Evolutionary conservation across 2,329 filamentous ascomycete species (phyloP).

Genomic region (Aspergillus tubingensis): DNA sequence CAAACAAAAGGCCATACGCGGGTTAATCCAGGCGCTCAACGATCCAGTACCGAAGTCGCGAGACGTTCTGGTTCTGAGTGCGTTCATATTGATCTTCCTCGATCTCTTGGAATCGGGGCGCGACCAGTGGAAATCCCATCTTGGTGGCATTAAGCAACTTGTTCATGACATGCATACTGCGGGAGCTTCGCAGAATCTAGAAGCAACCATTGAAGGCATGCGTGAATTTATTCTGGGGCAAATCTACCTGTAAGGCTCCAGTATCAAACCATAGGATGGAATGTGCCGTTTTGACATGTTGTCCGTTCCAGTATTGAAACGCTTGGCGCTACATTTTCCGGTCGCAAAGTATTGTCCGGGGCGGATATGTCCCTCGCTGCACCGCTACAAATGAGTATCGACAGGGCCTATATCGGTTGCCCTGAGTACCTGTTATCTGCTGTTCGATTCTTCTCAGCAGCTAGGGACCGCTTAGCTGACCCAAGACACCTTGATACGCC

Average conservation of each 20-base stretch:
- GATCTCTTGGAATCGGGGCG: constrained; percentile 23
- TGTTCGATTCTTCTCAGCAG: constrained; percentile 14
- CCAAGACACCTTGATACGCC: background rate
- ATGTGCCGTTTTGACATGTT: background rate
- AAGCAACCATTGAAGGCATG: constrained; percentile 1
- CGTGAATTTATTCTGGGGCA: constrained; percentile 1
- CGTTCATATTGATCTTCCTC: constrained; percentile 23
- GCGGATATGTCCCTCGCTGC: background rate
- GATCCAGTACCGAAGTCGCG: background rate
- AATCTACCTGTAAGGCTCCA: constrained; percentile 4
- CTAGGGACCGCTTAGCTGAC: constrained; percentile 6
- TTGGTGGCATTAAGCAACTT: constrained; percentile 13
- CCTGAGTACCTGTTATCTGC: constrained; percentile 11
- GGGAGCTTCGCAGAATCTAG: background rate
- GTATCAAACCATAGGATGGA: background rate
- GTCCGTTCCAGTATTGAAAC: background rate
- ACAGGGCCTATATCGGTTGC: constrained; percentile 18
- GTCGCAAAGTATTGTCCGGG: background rate
- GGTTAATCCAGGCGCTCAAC: constrained; percentile 13
- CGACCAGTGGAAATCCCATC: constrained; percentile 22
- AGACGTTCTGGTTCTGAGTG: constrained; percentile 18
- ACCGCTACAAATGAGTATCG: constrained; percentile 1
- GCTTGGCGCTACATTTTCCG: background rate
- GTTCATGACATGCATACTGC: background rate
- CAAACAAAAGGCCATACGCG: constrained; percentile 24